Evolutionary conservation across 2,329 filamentous ascomycete genomes (phyloP), one percentile per base, ranked within the genome.

Genomic region (Aspergillus brasiliensis): DNA sequence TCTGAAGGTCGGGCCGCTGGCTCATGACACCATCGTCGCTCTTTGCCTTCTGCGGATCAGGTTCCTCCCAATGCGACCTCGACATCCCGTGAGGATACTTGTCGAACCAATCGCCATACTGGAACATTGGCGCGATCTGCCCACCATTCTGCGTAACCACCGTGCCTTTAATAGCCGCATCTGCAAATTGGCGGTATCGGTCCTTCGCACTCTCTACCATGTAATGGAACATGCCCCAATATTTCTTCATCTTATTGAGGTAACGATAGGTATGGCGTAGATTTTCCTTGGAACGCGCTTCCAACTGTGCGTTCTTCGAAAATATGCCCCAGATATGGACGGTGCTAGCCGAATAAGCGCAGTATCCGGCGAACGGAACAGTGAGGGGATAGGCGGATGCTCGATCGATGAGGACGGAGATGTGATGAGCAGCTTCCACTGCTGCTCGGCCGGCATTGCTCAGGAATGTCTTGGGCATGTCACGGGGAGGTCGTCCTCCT

Each of bases 151-250:
- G 68, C 15, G 63, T 71, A 74, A 61, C 78, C 73, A 64, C 82
- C 11, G 73, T 82, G 8, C 91, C 91, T 66, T 87, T 85, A 56
- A 88, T 83, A 28, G 88, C 87, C n/a, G 89, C 89, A 73, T 97
- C 92, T 15, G 92, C 88, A 67, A 92, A 94, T 51, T 88, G 86
- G 54, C 90, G 87, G 73, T 97, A 99, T 62, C 96, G 87, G 57
- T 94, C 90, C 61, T 95, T 92, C 37, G 97, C 83, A 69, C 94
- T 95, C 73, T 98, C 93, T 0, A 92, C 89, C 85, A 98, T 93
- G 79, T 92, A 97, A 73, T 97, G 91, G 72, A 98, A 97, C 90
- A 97, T 96, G 61, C 94, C 95, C 95, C 95, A 99, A 70, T 95
- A 93, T 61, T 91, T 91, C 81, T 97, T 97, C 91, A 98, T 96